phyloP scores from a whole-genome alignment of 78 protist genomes.

The Cavenderia fasciculata region DNA sequence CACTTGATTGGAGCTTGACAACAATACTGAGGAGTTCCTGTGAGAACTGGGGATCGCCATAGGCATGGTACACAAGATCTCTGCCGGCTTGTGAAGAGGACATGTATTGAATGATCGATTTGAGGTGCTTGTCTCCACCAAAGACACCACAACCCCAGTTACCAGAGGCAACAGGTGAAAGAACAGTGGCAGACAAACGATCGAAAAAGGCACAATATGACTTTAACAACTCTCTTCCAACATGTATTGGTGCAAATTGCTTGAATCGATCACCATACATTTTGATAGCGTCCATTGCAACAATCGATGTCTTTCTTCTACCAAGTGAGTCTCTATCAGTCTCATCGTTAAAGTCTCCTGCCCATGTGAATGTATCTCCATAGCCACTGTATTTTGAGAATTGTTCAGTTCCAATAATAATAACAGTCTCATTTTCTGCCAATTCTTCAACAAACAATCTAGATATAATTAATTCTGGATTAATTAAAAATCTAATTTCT shows the following conservation, averaged over 20 bases:
- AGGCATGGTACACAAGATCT: constrained; percentile 32
- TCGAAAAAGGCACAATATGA: constrained; percentile 65
- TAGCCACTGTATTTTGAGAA: constrained; percentile 77
- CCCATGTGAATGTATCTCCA: constrained; percentile 60
- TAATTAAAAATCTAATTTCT: constrained; percentile 83
- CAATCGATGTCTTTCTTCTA: constrained; percentile 50
- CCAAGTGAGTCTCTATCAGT: constrained; percentile 23
- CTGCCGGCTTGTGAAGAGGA: constrained; percentile 79
- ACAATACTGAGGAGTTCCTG: constrained; percentile 57
- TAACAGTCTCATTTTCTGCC: constrained; percentile 73
- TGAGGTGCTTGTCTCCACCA: constrained; percentile 82
- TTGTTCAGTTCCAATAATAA: constrained; percentile 79
- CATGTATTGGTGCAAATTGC: neutral
- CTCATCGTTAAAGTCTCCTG: constrained; percentile 37
- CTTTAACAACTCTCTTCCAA: constrained; percentile 82
- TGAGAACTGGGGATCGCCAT: constrained; percentile 70
- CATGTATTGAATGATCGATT: constrained; percentile 78
- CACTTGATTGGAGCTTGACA: neutral
- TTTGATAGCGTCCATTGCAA: constrained; percentile 82
- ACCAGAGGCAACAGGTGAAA: constrained; percentile 61
- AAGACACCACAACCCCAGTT: constrained; percentile 94
- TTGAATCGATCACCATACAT: constrained; percentile 5
- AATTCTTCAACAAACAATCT: constrained; percentile 46
- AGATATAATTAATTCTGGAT: constrained; percentile 82
- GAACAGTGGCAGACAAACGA: neutral